phyloP scores from a whole-genome alignment of 78 protist genomes.

The Protostelium mycophagum region DNA sequence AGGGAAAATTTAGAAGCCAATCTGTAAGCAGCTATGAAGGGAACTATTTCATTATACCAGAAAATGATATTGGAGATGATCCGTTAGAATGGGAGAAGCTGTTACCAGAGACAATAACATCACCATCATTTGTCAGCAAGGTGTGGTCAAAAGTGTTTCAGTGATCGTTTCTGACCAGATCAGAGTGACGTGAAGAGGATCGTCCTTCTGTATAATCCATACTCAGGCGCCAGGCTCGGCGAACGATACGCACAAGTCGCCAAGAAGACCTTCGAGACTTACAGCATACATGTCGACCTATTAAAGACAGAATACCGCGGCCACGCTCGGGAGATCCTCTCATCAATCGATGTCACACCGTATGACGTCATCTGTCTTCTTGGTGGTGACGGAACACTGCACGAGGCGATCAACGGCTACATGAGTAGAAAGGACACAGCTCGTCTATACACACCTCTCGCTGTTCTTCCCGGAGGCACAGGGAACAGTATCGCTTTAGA shows the following conservation, averaged over 20 bases:
- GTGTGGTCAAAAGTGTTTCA: not conserved
- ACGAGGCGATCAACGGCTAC: slow-evolving; percentile 63
- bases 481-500: slow-evolving; percentile 51
- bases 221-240: slow-evolving; percentile 47
- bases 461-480: slow-evolving; percentile 58
- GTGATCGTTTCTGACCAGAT: slow-evolving; percentile 22
- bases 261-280: not conserved
- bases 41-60: no score
- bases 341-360: slow-evolving; percentile 28
- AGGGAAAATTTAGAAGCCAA: no score
- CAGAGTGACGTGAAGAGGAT: slow-evolving; percentile 28
- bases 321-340: slow-evolving; percentile 43
- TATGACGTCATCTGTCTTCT: slow-evolving; percentile 50
- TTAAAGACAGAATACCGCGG: slow-evolving; percentile 52
- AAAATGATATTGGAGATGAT: not conserved
- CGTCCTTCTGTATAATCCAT: slow-evolving; percentile 41
- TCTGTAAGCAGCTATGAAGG: no score
- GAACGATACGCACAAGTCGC: slow-evolving; percentile 30
- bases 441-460: slow-evolving; percentile 41
- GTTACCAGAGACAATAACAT: not conserved
- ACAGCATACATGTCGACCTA: not conserved
- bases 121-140: not conserved
- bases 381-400: slow-evolving; percentile 67
- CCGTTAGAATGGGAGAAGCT: slow-evolving; percentile 46
- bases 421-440: slow-evolving; percentile 55